A percentile compares a stretch with the other conserved stretches of the same genome.
Evolutionary conservation across 305 asterid species (phyloP).

Genomic region (Fraxinus platypoda): DNA sequence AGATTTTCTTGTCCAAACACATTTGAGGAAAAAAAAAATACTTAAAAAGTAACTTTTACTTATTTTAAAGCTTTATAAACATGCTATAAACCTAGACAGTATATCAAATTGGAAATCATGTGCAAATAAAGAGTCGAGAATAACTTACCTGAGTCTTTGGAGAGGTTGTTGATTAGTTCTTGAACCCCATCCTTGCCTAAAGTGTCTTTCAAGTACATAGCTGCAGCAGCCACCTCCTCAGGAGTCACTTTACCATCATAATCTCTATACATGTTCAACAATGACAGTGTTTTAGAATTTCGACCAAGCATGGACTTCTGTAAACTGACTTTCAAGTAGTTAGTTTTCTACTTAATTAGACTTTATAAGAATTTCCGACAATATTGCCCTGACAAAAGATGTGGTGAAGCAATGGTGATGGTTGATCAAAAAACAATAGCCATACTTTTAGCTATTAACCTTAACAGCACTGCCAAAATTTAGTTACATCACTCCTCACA

Average conservation of each 20-base stretch:
- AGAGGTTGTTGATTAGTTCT: conserved; percentile 73
- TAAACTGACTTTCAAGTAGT: neutral
- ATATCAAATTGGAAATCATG: neutral
- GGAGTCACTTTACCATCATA: conserved; percentile 81
- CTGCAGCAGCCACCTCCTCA: conserved; percentile 82
- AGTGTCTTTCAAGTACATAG: conserved; percentile 70
- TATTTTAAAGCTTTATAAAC: neutral
- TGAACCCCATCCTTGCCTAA: conserved; percentile 77
- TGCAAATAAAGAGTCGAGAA: neutral
- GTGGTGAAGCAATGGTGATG: neutral
- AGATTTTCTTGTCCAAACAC: neutral
- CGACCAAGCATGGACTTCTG: neutral
- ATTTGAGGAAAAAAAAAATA: neutral
- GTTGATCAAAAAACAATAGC: neutral
- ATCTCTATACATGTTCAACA: conserved; percentile 43
- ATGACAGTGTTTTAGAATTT: neutral
- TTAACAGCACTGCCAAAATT: neutral
- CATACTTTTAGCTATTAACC: neutral
- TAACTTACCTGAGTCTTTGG: conserved; percentile 68
- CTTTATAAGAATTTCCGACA: neutral
- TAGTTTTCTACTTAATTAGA: neutral
- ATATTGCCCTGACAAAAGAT: neutral
- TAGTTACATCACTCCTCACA: neutral
- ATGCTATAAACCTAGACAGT: neutral
- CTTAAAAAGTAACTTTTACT: neutral